Percentiles rank a stretch among this genome's conserved stretches.
These are phyloP conservation scores for Steccherinum ochraceum DNA, from an alignment of 768 basidiomycete species.

Conservation along the genomic window DNA sequence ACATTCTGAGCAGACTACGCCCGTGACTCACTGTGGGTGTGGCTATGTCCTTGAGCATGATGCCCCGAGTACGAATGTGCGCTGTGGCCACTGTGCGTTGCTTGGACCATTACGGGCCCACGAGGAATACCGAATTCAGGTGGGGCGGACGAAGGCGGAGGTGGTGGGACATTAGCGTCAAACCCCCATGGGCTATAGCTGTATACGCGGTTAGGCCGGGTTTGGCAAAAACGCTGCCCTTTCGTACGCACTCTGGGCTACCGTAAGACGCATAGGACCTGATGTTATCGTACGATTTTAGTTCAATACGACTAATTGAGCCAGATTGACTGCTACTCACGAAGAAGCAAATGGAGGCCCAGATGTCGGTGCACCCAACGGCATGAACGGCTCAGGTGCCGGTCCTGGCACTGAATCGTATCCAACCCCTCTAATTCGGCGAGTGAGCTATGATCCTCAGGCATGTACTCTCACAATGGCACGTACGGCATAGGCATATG, in stretches of 20 bases:
- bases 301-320: not conserved
- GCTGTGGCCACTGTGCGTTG: not conserved
- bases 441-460: not conserved
- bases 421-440: too few relatives aligned
- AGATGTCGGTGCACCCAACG: slow-evolving; percentile 1
- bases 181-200: not conserved
- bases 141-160: not conserved
- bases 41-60: too few relatives aligned
- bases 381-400: slow-evolving; percentile 4
- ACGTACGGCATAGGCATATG: not conserved
- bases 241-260: not conserved
- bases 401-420: too few relatives aligned
- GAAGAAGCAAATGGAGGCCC: not conserved
- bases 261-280: not conserved
- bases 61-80: not conserved
- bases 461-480: not conserved
- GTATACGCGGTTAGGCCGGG: not conserved
- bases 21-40: too few relatives aligned
- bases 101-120: not conserved
- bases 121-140: not conserved
- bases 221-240: not conserved
- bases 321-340: not conserved
- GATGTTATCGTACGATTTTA: not conserved
- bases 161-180: too few relatives aligned
- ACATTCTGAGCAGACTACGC: too few relatives aligned